These are phyloP conservation scores for Ceratocystis colombiana DNA, from an alignment of 2,329 filamentous ascomycete genomes.

Conservation along the genomic window DNA sequence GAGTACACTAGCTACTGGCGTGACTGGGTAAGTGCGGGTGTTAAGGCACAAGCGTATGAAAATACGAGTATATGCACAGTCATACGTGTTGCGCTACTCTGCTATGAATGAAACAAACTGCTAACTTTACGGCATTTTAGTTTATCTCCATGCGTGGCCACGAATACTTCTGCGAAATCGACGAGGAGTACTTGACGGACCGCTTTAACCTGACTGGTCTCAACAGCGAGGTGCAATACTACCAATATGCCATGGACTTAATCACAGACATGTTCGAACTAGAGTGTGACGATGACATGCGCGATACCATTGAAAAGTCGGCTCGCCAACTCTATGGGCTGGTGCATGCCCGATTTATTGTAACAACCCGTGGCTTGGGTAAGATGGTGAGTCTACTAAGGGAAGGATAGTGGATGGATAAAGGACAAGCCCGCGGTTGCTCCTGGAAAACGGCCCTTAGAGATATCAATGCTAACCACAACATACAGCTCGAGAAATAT, in stretches of 20 bases:
- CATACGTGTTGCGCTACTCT: neutral
- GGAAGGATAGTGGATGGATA: neutral
- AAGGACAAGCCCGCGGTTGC: neutral
- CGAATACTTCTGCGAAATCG: constrained; percentile 99
- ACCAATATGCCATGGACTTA: constrained; percentile 94
- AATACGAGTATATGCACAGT: neutral
- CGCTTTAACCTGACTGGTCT: constrained; percentile 96
- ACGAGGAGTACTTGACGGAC: constrained; percentile 96
- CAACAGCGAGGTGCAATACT: constrained; percentile 96
- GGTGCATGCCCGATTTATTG: constrained; percentile 92
- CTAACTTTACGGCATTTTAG: constrained; percentile 39
- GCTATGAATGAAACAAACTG: neutral
- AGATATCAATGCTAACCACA: constrained; percentile 8
- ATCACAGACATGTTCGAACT: constrained; percentile 98
- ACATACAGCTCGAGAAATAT: constrained; percentile 84
- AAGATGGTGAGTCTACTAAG: constrained; percentile 67
- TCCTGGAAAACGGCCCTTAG: neutral
- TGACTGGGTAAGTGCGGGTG: constrained; percentile 74
- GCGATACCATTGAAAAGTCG: constrained; percentile 95
- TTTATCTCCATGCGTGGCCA: constrained; percentile 97
- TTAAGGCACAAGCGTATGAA: too few relatives aligned
- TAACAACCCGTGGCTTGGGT: constrained; percentile 81
- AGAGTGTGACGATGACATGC: constrained; percentile 96
- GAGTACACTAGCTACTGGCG: constrained; percentile 99
- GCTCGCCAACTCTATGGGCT: constrained; percentile 91